These are phyloP conservation scores for Trifolium pratense DNA, from an alignment of 306 rosid genomes.

Conservation along the genomic window DNA sequence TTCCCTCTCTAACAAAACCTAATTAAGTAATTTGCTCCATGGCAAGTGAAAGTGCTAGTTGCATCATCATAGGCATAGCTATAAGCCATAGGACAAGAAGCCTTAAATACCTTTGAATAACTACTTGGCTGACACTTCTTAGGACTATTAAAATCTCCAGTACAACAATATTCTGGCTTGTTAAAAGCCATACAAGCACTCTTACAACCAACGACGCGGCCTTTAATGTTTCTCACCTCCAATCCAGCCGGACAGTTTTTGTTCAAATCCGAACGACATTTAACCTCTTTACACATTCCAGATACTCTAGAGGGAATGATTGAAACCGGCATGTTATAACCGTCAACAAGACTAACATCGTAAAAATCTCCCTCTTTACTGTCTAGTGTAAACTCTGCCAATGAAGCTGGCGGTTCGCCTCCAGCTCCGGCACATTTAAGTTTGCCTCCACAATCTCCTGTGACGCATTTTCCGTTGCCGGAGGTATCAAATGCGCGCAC, in stretches of 20 bases:
- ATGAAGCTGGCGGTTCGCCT: slow-evolving; percentile 59
- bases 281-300: slow-evolving; percentile 36
- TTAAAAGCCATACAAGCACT: slow-evolving; percentile 64
- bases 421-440: slow-evolving; percentile 57
- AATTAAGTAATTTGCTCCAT: slow-evolving; percentile 55
- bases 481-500: slow-evolving; percentile 54
- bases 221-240: slow-evolving; percentile 44
- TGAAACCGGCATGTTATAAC: slow-evolving; percentile 63
- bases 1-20: slow-evolving; percentile 54
- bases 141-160: slow-evolving; percentile 51
- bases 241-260: slow-evolving; percentile 51
- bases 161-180: slow-evolving; percentile 60
- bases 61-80: slow-evolving; percentile 74
- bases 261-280: slow-evolving; percentile 48
- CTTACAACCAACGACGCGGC: slow-evolving; percentile 54
- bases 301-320: slow-evolving; percentile 51
- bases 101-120: slow-evolving; percentile 62
- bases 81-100: slow-evolving; percentile 64
- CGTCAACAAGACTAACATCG: slow-evolving; percentile 75
- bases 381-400: slow-evolving; percentile 69
- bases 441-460: slow-evolving; percentile 65
- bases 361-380: slow-evolving; percentile 59
- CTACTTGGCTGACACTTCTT: slow-evolving; percentile 50
- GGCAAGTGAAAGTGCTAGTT: slow-evolving; percentile 67
- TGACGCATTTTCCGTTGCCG: slow-evolving; percentile 53